Base-by-base conservation (phyloP, 495 filamentous ascomycete genomes). In the Letharia lupina region DNA sequence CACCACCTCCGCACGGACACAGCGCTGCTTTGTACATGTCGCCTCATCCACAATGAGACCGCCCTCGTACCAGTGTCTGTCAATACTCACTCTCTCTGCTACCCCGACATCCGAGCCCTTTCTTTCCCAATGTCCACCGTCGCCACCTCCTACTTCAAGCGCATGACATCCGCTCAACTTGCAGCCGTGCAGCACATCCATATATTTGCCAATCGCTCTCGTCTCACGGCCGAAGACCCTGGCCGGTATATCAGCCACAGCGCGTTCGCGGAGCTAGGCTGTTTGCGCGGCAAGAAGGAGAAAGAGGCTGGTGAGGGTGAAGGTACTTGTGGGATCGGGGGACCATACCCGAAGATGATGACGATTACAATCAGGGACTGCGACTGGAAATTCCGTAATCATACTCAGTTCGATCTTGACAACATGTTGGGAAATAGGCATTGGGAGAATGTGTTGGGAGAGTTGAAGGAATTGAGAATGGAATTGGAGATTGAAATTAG, bases 121-220 rank as follows among this genome's bases (percentile, higher is more conserved):
- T 28, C 23, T 28, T 28, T 28, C 23, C 23, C 23, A 28, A 28
- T 28, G 23, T 28, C 23, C 23, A 28, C 23, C 23, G 23, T 28
- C 39, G 57, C 35, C 33, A 40, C 33, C 18, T 20, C 13, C 18
- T 59, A 40, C 33, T 59, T 59, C 39, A 20, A 40, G 31, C 35
- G n/a, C 1, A 37, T 59, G 57, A 40, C 57, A 39, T 10, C 18
- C 15, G 35, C 16, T 35, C 57, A 59, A 23, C 57, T 59, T 8
- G 31, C 57, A 59, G 57, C 57, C 57, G 57, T 59, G 57, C 57
- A 59, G 16, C 57, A 59, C 15, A 59, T 59, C 35, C 57, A 59
- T 15, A 39, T 59, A 10, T 37, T 40, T 15, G 35, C 35, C 28
- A 5, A 59, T 10, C 33, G 15, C 57, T n/a, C 7, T 20, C 33